A percentile compares a stretch with the other conserved stretches of the same genome.
Evolutionary conservation across 2,329 filamentous ascomycete genomes (phyloP).

Genomic region (Sclerotinia nivalis): DNA sequence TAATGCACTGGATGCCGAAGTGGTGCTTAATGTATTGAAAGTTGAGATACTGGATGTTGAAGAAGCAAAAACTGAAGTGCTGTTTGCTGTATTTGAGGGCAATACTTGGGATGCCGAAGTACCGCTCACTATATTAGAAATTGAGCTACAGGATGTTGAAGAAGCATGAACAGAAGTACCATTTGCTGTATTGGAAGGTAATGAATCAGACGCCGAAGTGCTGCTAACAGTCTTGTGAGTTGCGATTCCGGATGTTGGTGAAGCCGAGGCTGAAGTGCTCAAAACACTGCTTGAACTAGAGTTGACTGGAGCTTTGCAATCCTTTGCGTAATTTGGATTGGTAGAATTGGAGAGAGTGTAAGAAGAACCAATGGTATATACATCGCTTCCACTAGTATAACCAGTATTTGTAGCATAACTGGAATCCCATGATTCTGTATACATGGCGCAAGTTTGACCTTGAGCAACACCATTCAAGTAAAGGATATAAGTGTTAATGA

Average conservation of each 20-base stretch:
- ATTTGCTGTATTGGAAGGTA: too few species aligned
- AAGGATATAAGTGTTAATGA: conserved; percentile 16
- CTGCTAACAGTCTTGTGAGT: background rate
- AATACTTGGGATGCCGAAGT: too few species aligned
- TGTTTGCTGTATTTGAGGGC: too few species aligned
- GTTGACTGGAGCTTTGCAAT: background rate
- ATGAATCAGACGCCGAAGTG: background rate
- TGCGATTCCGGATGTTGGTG: background rate
- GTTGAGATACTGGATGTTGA: too few species aligned
- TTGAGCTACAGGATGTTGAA: too few species aligned
- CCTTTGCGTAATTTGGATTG: conserved; percentile 6
- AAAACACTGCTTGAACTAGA: background rate
- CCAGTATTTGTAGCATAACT: conserved; percentile 13
- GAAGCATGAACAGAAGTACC: too few species aligned
- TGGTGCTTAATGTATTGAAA: too few species aligned
- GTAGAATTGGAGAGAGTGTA: conserved; percentile 7
- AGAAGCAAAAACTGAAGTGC: too few species aligned
- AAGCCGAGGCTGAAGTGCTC: background rate
- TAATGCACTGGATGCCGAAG: too few species aligned
- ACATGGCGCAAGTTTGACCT: conserved; percentile 15
- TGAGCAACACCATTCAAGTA: conserved; percentile 12
- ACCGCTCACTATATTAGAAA: too few species aligned
- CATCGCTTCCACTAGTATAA: background rate
- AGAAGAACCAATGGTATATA: conserved; percentile 2
- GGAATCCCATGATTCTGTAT: conserved; percentile 8